A percentile compares a stretch with the other conserved stretches of the same genome.
Conservation (phyloP, 2,329 filamentous ascomycete species). For the Chaetomium olivaceum region DNA sequence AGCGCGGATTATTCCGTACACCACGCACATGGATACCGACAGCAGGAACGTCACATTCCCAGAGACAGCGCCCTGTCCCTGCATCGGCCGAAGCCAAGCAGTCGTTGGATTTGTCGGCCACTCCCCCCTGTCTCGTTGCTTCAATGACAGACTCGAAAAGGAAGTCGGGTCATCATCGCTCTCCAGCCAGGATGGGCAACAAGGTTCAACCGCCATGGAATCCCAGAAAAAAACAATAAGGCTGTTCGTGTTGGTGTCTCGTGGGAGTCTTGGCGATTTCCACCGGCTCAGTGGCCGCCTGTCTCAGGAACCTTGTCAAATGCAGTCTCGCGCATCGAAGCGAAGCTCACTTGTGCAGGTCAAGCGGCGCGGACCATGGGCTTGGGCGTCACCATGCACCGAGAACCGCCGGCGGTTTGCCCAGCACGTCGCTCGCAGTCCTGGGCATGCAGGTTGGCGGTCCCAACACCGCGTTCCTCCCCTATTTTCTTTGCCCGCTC, state of each 20-base stretch:
- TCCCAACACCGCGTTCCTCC: neutral
- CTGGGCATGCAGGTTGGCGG: neutral
- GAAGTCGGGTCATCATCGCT: neutral
- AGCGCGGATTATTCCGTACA: neutral
- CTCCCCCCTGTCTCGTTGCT: neutral
- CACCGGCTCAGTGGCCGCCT: neutral
- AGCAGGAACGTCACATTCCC: neutral
- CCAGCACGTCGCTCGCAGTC: neutral
- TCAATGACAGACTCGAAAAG: neutral
- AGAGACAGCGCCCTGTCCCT: neutral
- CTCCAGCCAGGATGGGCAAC: neutral
- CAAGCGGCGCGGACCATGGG: slow-evolving; percentile 22
- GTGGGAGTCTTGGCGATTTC: neutral
- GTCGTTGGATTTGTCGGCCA: neutral
- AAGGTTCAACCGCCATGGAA: neutral
- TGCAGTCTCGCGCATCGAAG: slow-evolving; percentile 27
- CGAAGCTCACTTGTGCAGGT: slow-evolving; percentile 25
- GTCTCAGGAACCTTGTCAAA: slow-evolving; percentile 29
- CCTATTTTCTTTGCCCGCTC: neutral
- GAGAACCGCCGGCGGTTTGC: slow-evolving; percentile 18
- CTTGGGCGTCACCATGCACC: slow-evolving; percentile 12
- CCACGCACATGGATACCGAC: neutral
- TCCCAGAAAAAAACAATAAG: neutral
- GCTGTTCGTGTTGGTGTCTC: slow-evolving; percentile 5
- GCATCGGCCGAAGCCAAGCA: neutral